Evolutionary conservation across 2,329 filamentous ascomycete genomes (phyloP).

Genomic region (Fusarium vanettenii): DNA sequence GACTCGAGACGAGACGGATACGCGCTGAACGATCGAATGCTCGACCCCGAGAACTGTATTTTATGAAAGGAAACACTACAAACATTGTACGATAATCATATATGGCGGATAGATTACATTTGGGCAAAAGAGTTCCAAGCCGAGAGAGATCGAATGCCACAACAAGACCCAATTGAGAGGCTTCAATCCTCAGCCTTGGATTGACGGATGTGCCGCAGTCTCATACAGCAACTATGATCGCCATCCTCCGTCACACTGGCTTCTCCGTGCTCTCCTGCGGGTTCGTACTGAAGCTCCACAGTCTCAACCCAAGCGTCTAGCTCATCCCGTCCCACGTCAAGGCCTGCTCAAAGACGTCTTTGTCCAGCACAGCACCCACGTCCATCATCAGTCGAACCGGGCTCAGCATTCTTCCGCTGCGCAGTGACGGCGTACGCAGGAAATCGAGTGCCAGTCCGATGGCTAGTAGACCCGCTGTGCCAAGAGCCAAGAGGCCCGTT

Average conservation of each 20-base stretch:
- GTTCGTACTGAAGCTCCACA: background rate
- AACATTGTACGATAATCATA: constrained; percentile 21
- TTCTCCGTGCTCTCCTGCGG: background rate
- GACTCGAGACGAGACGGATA: background rate
- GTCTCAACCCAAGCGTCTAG: background rate
- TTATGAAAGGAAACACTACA: constrained; percentile 5
- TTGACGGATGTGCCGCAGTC: background rate
- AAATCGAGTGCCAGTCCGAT: background rate
- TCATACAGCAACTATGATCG: background rate
- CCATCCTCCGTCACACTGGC: background rate
- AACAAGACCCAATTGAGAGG: background rate
- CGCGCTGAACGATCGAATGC: background rate
- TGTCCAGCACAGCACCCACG: background rate
- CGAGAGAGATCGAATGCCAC: background rate
- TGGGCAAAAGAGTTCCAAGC: background rate
- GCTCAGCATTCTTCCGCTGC: background rate
- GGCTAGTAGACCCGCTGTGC: background rate
- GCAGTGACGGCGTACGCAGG: background rate
- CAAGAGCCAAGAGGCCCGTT: background rate
- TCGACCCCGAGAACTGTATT: constrained; percentile 10
- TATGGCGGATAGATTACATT: background rate
- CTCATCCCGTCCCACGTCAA: background rate
- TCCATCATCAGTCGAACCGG: background rate
- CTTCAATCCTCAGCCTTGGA: background rate
- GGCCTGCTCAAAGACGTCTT: background rate